These are phyloP conservation scores for Chrysanthemum makinoi DNA, from an alignment of 129 eudicot species.

Conservation along the genomic window DNA sequence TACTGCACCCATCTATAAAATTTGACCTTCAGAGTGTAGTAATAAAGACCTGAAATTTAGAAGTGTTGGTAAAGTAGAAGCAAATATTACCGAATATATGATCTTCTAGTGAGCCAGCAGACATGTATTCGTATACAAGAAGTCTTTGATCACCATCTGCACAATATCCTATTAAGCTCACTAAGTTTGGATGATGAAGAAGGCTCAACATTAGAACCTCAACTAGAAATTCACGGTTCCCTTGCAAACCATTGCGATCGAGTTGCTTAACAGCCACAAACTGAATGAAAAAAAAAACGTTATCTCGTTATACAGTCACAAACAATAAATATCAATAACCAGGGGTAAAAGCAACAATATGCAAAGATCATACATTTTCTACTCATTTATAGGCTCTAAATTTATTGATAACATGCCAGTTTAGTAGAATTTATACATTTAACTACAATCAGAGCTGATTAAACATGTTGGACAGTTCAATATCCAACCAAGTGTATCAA, in stretches of 20 bases:
- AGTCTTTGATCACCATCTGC: conserved; percentile 98
- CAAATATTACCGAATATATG: conserved; percentile 69
- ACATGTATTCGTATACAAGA: conserved; percentile 83
- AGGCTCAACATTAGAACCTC: conserved; percentile 93
- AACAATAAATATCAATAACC: too few relatives aligned
- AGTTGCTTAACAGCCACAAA: conserved; percentile 86
- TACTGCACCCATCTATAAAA: neutral
- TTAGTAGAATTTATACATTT: neutral
- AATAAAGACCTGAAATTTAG: neutral
- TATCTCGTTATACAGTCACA: neutral
- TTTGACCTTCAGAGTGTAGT: neutral
- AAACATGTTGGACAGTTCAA: neutral
- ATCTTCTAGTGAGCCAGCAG: conserved; percentile 80
- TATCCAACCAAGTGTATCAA: neutral
- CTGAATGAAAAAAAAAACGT: neutral
- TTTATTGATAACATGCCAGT: neutral
- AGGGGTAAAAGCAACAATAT: neutral
- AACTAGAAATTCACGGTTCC: conserved; percentile 77
- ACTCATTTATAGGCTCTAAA: neutral
- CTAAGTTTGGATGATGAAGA: conserved; percentile 75
- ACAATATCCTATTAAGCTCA: conserved; percentile 83
- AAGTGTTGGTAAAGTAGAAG: neutral
- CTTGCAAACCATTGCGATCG: conserved; percentile 87
- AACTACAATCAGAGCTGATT: neutral
- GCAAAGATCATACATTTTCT: neutral